Percentiles rank a stretch among this genome's conserved stretches.
phyloP scores from a whole-genome alignment of 768 basidiomycete genomes.

The Boletus rubroflammeus region DNA sequence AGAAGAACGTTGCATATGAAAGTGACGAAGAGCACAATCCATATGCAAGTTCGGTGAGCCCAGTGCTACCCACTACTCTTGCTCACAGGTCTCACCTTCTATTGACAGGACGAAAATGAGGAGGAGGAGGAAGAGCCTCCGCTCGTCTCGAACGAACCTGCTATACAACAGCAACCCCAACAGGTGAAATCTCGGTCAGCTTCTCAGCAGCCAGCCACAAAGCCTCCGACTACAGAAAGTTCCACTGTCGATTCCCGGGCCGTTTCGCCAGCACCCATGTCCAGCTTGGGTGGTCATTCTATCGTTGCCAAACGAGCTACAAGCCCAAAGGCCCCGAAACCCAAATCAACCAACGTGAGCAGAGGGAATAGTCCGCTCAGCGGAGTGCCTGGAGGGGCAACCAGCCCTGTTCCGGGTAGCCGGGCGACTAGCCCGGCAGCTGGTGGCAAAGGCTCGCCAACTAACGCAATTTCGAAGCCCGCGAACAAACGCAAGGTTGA shows the following conservation, averaged over 20 bases:
- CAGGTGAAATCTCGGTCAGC: slow-evolving; percentile 44
- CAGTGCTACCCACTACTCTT: background rate
- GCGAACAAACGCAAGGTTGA: slow-evolving; percentile 62
- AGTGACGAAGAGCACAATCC: slow-evolving; percentile 80
- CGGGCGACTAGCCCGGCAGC: slow-evolving; percentile 34
- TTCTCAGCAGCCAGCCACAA: slow-evolving; percentile 36
- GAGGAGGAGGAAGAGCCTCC: slow-evolving; percentile 68
- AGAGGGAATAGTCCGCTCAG: slow-evolving; percentile 58
- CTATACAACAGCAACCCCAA: slow-evolving; percentile 40
- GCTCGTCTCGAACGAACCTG: slow-evolving; percentile 39
- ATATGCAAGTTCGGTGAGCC: slow-evolving; percentile 70
- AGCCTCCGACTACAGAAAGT: slow-evolving; percentile 30
- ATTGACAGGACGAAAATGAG: slow-evolving; percentile 59
- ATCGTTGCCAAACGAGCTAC: slow-evolving; percentile 82
- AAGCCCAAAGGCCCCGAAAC: slow-evolving; percentile 69
- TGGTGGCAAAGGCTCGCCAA: slow-evolving; percentile 24
- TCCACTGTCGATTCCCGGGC: slow-evolving; percentile 46
- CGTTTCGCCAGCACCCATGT: slow-evolving; percentile 47
- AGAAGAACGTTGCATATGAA: slow-evolving; percentile 80
- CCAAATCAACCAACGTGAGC: slow-evolving; percentile 43
- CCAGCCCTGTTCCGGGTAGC: slow-evolving; percentile 44
- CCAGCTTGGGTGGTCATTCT: slow-evolving; percentile 70
- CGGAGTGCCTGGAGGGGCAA: slow-evolving; percentile 35
- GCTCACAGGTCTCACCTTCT: background rate
- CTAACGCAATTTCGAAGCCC: slow-evolving; percentile 35